These are phyloP conservation scores for Agarophyton chilense DNA, from an alignment of 23 red algal genomes.

Conservation along the genomic window DNA sequence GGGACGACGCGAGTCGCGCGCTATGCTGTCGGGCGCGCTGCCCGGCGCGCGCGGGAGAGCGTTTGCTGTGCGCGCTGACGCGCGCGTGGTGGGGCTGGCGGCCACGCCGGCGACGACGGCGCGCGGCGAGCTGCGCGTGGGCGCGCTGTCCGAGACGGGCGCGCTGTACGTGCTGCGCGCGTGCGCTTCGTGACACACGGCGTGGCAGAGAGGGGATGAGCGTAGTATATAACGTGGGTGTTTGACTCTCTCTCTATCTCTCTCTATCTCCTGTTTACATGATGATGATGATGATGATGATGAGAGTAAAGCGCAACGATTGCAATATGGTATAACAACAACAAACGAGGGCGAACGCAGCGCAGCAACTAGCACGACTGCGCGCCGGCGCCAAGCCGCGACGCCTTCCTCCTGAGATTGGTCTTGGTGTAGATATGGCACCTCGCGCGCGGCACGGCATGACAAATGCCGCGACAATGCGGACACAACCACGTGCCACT, in stretches of 20 bases:
- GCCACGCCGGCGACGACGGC: constrained; percentile 13
- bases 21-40: constrained; percentile 88
- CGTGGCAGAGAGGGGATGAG: too few species aligned
- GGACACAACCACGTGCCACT: constrained; percentile 53
- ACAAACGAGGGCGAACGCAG: too few species aligned
- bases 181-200: too few species aligned
- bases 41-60: constrained; percentile 45
- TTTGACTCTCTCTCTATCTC: too few species aligned
- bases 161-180: not conserved
- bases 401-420: constrained; percentile 45
- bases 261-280: too few species aligned
- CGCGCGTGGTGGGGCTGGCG: constrained; percentile 54
- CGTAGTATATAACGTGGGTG: too few species aligned
- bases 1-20: too few species aligned
- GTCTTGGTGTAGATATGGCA: constrained; percentile 65
- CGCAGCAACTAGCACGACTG: not conserved
- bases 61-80: constrained; percentile 80
- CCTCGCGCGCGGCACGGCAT: constrained; percentile 26
- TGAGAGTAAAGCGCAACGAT: too few species aligned
- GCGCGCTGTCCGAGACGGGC: constrained; percentile 43
- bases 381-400: not conserved
- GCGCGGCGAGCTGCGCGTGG: constrained; percentile 52
- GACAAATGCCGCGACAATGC: constrained; percentile 49
- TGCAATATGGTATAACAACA: too few species aligned
- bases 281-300: too few species aligned